These are phyloP conservation scores for Teratosphaeria pseudoeucalypti DNA, from an alignment of 2,329 filamentous ascomycete species.

Conservation along the genomic window DNA sequence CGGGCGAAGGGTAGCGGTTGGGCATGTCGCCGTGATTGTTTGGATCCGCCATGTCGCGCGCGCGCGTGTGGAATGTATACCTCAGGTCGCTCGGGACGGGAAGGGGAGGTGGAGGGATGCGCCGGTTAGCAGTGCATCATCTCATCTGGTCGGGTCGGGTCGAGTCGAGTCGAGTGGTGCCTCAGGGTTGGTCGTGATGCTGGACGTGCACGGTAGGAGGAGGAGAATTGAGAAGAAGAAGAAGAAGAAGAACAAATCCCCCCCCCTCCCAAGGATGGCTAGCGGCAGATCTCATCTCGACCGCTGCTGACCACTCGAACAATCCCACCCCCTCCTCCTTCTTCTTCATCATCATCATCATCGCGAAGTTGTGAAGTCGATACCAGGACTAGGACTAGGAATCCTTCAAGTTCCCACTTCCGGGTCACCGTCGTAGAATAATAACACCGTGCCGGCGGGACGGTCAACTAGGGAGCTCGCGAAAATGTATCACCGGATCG, in stretches of 20 bases:
- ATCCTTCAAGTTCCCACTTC: too few relatives aligned
- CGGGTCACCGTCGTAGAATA: neutral
- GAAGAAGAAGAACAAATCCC: too few relatives aligned
- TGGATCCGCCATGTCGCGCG: neutral
- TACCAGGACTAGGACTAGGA: too few relatives aligned
- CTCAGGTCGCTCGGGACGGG: too few relatives aligned
- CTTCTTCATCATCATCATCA: neutral
- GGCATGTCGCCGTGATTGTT: neutral
- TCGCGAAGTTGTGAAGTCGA: neutral
- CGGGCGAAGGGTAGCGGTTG: slow-evolving; percentile 2
- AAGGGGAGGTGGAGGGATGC: neutral
- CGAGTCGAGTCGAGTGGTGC: neutral
- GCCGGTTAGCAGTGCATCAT: neutral
- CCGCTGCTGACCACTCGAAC: neutral
- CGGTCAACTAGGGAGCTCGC: neutral
- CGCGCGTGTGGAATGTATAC: neutral
- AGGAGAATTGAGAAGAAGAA: too few relatives aligned
- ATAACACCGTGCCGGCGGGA: neutral
- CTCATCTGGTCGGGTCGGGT: neutral
- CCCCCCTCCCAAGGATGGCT: neutral
- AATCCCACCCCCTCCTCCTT: neutral
- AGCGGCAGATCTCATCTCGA: neutral
- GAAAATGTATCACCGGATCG: neutral
- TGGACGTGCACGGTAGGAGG: neutral
- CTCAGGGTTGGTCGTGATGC: neutral